Percentiles rank a stretch among this genome's conserved stretches.
Evolutionary conservation across 495 filamentous ascomycete genomes (phyloP).

Genomic region (Lichina pygmaea): DNA sequence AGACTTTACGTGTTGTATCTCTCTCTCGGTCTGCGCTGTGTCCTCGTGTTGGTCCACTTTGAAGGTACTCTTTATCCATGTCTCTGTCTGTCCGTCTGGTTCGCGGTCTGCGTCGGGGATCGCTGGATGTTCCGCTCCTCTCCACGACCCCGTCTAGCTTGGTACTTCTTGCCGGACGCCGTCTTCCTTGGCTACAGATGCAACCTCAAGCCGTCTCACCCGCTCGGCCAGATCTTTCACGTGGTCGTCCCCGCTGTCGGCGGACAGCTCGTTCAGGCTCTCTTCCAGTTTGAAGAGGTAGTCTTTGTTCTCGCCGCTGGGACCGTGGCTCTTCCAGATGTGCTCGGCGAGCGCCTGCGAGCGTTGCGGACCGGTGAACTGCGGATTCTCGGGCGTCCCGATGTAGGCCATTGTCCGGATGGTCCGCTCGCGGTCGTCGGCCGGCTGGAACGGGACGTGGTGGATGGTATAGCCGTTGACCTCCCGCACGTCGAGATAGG

Average conservation of each 20-base stretch:
- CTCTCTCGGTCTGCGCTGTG: too few relatives aligned
- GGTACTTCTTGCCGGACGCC: too few relatives aligned
- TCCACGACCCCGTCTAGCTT: too few relatives aligned
- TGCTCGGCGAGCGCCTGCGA: constrained; percentile 61
- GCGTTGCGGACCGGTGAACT: constrained; percentile 66
- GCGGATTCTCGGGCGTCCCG: constrained; percentile 76
- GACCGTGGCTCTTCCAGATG: constrained; percentile 48
- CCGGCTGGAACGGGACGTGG: constrained; percentile 54
- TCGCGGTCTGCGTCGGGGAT: too few relatives aligned
- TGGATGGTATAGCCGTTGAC: constrained; percentile 90
- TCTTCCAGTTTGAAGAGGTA: constrained; percentile 67
- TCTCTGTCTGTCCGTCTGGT: too few relatives aligned
- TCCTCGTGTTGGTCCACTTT: too few relatives aligned
- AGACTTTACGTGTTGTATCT: too few relatives aligned
- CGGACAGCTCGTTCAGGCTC: constrained; percentile 45
- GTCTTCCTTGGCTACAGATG: too few relatives aligned
- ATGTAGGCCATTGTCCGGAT: constrained; percentile 50
- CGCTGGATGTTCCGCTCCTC: too few relatives aligned
- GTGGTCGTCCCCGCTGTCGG: constrained; percentile 65
- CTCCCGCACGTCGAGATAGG: constrained; percentile 87
- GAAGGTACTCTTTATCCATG: too few relatives aligned
- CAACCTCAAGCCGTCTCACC: constrained; percentile 6
- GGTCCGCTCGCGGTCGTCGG: constrained; percentile 8
- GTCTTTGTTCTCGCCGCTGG: constrained; percentile 75
- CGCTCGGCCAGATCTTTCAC: constrained; percentile 32